Conservation (phyloP, 2,329 filamentous ascomycete species). For the Neobulgaria alba region DNA sequence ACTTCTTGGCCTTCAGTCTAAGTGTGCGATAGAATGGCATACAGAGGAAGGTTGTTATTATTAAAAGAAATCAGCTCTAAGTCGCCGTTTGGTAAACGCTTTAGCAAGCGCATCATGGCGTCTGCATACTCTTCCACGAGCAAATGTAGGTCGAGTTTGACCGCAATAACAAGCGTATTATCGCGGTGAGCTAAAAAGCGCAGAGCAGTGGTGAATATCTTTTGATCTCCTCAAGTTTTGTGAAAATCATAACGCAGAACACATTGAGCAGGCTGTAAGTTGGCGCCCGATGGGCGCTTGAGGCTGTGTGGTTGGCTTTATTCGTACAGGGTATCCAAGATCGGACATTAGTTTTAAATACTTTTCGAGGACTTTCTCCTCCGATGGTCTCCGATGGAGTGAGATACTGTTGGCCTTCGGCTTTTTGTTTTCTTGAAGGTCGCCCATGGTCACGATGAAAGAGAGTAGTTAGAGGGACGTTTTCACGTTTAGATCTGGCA, state of each 20-base stretch:
- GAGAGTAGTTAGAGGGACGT: conserved; percentile 18
- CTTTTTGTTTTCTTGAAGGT: conserved; percentile 25
- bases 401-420: conserved; percentile 24
- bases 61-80: conserved; percentile 6
- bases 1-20: conserved; percentile 10
- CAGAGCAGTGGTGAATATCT: too few relatives aligned
- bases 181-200: too few relatives aligned
- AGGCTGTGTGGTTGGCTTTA: too few relatives aligned
- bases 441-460: conserved; percentile 15
- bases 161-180: too few relatives aligned
- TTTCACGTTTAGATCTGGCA: conserved; percentile 21
- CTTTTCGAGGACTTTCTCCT: conserved; percentile 18
- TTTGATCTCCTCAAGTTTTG: too few relatives aligned
- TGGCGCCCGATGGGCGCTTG: too few relatives aligned
- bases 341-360: not conserved
- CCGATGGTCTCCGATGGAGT: conserved; percentile 22
- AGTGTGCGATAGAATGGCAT: conserved; percentile 11
- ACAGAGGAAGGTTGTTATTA: conserved; percentile 5
- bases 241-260: too few relatives aligned
- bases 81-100: conserved; percentile 1
- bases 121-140: not conserved
- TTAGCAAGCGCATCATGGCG: conserved; percentile 5
- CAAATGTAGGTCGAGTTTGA: too few relatives aligned
- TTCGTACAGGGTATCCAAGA: not conserved
- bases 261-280: too few relatives aligned